phyloP scores from a whole-genome alignment of 2,329 filamentous ascomycete genomes.

The Talaromyces sp. region DNA sequence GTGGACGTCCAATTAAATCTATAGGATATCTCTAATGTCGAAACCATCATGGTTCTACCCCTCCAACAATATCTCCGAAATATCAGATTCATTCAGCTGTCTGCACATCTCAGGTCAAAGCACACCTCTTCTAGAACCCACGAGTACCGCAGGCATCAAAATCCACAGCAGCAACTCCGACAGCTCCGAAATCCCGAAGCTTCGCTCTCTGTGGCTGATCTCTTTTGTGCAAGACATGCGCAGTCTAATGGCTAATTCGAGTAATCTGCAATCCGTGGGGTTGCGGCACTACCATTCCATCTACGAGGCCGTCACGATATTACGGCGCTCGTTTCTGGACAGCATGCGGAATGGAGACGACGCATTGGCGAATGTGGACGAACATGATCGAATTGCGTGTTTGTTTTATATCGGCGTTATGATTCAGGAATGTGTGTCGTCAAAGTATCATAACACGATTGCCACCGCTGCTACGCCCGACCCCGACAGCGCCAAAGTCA shows the following conservation, averaged over 20 bases:
- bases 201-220: conserved; percentile 16
- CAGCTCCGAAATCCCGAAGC: conserved; percentile 7
- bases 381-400: conserved; percentile 14
- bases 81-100: conserved; percentile 11
- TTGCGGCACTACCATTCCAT: conserved; percentile 12
- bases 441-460: conserved; percentile 4
- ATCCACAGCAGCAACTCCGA: not conserved
- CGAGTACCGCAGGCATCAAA: not conserved
- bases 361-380: not conserved
- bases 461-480: not conserved
- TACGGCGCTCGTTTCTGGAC: conserved; percentile 11
- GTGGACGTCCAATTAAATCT: not conserved
- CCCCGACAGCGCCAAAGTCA: not conserved
- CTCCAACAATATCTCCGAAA: conserved; percentile 17
- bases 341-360: not conserved
- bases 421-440: conserved; percentile 15
- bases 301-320: conserved; percentile 2
- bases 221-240: conserved; percentile 17
- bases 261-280: conserved; percentile 8
- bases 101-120: not conserved
- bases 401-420: conserved; percentile 17
- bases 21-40: conserved; percentile 6
- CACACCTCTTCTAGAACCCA: not conserved
- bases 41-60: conserved; percentile 17
- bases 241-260: conserved; percentile 10